Evolutionary conservation across 139 green algal genomes (phyloP), one percentile per base, ranked within the genome.

Genomic region (Closterium sp.): DNA sequence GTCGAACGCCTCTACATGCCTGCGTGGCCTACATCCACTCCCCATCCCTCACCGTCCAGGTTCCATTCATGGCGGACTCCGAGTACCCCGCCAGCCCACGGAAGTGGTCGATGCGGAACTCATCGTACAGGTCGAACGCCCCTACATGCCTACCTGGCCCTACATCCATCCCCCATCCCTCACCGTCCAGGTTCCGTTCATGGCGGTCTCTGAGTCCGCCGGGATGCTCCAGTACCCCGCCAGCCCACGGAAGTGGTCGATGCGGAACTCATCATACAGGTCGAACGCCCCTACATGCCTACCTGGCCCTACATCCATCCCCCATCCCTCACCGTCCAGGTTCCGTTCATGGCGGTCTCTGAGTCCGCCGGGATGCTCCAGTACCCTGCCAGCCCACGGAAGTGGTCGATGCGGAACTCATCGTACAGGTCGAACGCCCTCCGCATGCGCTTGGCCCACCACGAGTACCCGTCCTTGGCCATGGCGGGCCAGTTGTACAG

Each of bases 221-320:
- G 95, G 95, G 28, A 99, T 96, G 30, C 95, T 94, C 97, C 97
- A 99, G n/a, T n/a, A n/a, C n/a, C n/a, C n/a, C n/a, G n/a, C n/a
- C n/a, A 99, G 97, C 33, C 95, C 97, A 7, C 97, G 91, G 95
- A 99, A 99, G 94, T 99, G 98, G 96, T 99, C 98, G 85, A 99
- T 98, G 88, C 98, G 96, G 2, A 96, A 97, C 95, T 98, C 97
- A 87, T 99, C 97, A 92, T 98, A 98, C 89, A 99, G 95, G 94
- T 98, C 89, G 84, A 98, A 93, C 4, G 95, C 94, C 31, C 98
- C n/a, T n/a, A n/a, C n/a, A n/a, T n/a, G n/a, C n/a, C 64, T 28
- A 83, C n/a, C 9, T 69, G 96, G 95, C 76, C n/a, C n/a, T 94
- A 97, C 97, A 99, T 4, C 66, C 84, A 16, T 93, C 94, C 5